Evolutionary conservation across 2,329 filamentous ascomycete species (phyloP), one percentile per base, ranked within the genome.

Genomic region (Penicillium sp.): DNA sequence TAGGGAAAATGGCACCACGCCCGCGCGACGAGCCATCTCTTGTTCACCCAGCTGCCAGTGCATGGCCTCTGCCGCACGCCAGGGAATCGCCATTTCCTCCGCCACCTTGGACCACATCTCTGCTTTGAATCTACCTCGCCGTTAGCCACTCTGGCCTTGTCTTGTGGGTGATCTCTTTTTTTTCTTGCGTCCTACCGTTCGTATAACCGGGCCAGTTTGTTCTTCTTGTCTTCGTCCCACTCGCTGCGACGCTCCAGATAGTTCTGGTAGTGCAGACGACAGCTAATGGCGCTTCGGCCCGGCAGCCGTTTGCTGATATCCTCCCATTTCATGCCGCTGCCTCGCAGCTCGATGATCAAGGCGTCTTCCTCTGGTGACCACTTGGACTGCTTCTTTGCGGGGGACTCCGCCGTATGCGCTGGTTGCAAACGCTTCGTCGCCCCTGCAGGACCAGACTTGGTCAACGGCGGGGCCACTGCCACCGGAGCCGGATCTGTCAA

Each of bases 21-120:
- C 93, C 28, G 91, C 91, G 43, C 91, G 84, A 46, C 86, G 80
- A 33, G 90, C 90, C 88, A 98, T 97, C 57, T 97, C 93, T 54
- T 83, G 75, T 64, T 95, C 88, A 48, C 91, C 91, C 39, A 98
- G 76, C 60, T 94, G 86, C 91, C 93, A 98, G 68, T 97, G 93
- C 90, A 96, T 96, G 4, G 88, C 90, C 69, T 98, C 91, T 33
- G 87, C 91, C 13, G 93, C 89, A 58, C 93, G 80, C 91, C 91
- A 97, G 23, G 91, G 93, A 41, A 96, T 84, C 19, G 83, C 83
- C 83, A 98, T 91, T 67, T 97, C 91, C 64, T 93, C 88, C 28
- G 90, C 89, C 15, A 97, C 86, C 59, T 91, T 93, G 45, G 87
- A 83, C 91, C 91, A 98, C 88, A 97, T 97, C 62, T 97, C 89